phyloP scores from a whole-genome alignment of 1,284 basidiomycete species.

The Coniophora puteana region DNA sequence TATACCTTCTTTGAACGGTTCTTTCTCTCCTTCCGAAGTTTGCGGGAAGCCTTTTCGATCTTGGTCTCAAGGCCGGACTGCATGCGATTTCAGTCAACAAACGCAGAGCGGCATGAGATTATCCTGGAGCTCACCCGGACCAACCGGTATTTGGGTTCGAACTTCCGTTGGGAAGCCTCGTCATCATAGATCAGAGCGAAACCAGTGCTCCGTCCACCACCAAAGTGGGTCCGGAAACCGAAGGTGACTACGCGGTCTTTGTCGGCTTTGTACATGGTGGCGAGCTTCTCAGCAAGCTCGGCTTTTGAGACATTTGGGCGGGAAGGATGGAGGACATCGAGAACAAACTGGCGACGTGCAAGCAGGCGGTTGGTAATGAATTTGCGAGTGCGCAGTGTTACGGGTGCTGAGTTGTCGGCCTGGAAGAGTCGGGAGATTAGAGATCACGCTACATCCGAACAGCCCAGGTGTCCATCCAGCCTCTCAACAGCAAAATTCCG shows the following conservation, averaged over 20 bases:
- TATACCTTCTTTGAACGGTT: conserved; percentile 96
- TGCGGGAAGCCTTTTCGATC: conserved; percentile 91
- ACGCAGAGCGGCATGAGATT: neutral
- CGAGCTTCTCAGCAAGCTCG: conserved; percentile 94
- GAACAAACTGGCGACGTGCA: conserved; percentile 88
- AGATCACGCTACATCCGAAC: conserved; percentile 17
- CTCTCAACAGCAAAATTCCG: conserved; percentile 6
- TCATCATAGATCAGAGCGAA: conserved; percentile 99
- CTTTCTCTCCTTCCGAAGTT: conserved; percentile 99
- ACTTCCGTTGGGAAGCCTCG: conserved; percentile 91
- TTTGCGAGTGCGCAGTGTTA: conserved; percentile 98
- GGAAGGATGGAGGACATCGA: conserved; percentile 95
- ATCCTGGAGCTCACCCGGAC: conserved; percentile 73
- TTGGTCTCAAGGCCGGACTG: conserved; percentile 85
- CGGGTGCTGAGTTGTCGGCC: conserved; percentile 85
- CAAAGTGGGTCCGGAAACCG: conserved; percentile 90
- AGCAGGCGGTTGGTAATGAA: conserved; percentile 99
- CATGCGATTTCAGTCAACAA: conserved; percentile 10
- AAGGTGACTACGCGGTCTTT: conserved; percentile 78
- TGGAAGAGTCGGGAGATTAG: conserved; percentile 25
- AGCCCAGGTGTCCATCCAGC: conserved; percentile 19
- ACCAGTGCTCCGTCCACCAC: conserved; percentile 97
- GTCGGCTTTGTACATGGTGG: conserved; percentile 73
- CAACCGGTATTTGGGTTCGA: conserved; percentile 96
- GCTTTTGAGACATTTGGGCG: conserved; percentile 93